phyloP scores from a whole-genome alignment of 2,329 filamentous ascomycete species.

The Fusarium gaditjirri region DNA sequence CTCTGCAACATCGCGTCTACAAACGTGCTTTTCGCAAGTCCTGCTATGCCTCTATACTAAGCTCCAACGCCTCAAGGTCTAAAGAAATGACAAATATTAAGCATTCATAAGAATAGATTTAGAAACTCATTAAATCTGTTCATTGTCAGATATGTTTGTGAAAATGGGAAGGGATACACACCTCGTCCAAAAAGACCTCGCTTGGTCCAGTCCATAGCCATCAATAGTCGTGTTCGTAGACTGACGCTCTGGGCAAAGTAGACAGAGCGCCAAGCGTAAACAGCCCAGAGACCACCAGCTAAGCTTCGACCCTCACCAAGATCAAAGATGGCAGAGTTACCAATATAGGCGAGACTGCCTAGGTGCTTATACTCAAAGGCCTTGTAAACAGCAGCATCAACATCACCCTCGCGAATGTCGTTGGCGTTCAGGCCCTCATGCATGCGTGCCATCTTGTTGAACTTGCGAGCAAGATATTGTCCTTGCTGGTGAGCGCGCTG shows the following conservation, averaged over 20 bases:
- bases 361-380: conserved; percentile 95
- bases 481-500: conserved; percentile 98
- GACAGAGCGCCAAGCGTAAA: conserved; percentile 95
- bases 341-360: conserved; percentile 92
- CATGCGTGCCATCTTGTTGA: conserved; percentile 88
- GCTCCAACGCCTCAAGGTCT: conserved; percentile 23
- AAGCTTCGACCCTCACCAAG: conserved; percentile 80
- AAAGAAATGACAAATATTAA: background rate
- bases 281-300: conserved; percentile 86
- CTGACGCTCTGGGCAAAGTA: conserved; percentile 99
- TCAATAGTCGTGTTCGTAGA: conserved; percentile 83
- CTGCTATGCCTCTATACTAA: conserved; percentile 3
- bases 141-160: conserved; percentile 12
- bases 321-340: conserved; percentile 96
- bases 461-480: conserved; percentile 89
- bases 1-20: background rate
- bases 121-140: conserved; percentile 65
- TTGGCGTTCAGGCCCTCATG: conserved; percentile 81
- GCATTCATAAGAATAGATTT: conserved; percentile 27
- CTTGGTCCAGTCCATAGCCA: conserved; percentile 99
- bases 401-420: conserved; percentile 85
- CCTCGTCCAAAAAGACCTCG: conserved; percentile 93
- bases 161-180: conserved; percentile 58
- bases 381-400: conserved; percentile 92
- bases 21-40: conserved; percentile 6